These are phyloP conservation scores for Termitomyces sp. DNA, from an alignment of 768 basidiomycete species.

Conservation along the genomic window DNA sequence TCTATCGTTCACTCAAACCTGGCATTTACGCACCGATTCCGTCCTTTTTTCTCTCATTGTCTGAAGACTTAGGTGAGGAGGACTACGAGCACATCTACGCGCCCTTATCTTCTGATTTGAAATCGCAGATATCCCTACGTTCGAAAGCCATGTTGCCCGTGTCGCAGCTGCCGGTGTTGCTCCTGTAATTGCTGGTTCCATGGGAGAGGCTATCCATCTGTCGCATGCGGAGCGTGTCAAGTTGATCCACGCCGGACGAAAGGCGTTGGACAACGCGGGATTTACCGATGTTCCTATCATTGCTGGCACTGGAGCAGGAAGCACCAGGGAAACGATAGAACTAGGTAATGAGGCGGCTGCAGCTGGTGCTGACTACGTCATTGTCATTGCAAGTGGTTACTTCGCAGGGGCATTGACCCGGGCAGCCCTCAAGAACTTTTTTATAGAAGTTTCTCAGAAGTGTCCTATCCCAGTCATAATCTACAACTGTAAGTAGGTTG, in stretches of 20 bases:
- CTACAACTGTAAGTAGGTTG: conserved; percentile 75
- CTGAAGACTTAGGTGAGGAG: conserved; percentile 81
- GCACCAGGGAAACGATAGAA: conserved; percentile 79
- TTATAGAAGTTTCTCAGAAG: conserved; percentile 69
- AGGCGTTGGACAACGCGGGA: conserved; percentile 66
- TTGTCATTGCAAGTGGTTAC: conserved; percentile 86
- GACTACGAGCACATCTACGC: conserved; percentile 3
- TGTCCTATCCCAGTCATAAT: conserved; percentile 86
- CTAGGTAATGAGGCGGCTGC: conserved; percentile 73
- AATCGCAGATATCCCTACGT: conserved; percentile 58
- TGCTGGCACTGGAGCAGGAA: conserved; percentile 79
- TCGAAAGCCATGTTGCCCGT: conserved; percentile 63
- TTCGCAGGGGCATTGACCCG: conserved; percentile 75
- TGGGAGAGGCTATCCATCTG: conserved; percentile 82
- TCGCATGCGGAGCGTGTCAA: conserved; percentile 62
- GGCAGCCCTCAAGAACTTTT: conserved; percentile 76
- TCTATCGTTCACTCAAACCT: conserved; percentile 56
- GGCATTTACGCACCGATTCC: conserved; percentile 87
- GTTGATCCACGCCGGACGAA: conserved; percentile 65
- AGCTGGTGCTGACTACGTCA: conserved; percentile 83
- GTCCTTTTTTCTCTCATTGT: conserved; percentile 72
- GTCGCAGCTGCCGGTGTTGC: conserved; percentile 66
- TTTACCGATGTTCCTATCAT: conserved; percentile 62
- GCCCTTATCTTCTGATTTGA: conserved; percentile 5
- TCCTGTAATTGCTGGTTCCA: conserved; percentile 74